phyloP scores from a whole-genome alignment of 2,329 filamentous ascomycete species.

The Pseudogymnoascus sp. region DNA sequence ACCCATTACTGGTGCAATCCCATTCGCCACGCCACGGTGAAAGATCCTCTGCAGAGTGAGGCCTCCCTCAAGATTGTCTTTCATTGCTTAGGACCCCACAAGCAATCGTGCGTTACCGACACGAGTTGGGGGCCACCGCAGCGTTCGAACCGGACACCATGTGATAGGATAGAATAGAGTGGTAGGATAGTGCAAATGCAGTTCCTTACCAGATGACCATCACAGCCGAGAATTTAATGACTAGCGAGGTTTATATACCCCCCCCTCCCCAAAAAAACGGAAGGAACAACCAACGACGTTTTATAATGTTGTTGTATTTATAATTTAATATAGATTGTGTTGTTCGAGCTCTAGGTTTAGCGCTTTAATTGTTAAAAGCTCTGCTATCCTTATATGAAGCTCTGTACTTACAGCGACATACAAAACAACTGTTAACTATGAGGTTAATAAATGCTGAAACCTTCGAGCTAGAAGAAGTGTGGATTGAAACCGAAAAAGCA shows the following conservation, averaged over 20 bases:
- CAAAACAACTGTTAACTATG: too few relatives aligned
- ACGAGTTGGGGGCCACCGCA: constrained; percentile 57
- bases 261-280: neutral
- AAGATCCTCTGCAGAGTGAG: constrained; percentile 65
- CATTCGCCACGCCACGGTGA: constrained; percentile 60
- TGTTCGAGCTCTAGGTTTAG: too few relatives aligned
- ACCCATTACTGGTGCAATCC: constrained; percentile 53
- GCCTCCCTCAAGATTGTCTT: constrained; percentile 61
- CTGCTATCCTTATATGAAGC: too few relatives aligned
- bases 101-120: constrained; percentile 58
- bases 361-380: too few relatives aligned
- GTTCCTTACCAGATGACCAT: constrained; percentile 51
- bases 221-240: constrained; percentile 40
- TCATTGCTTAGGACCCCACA: constrained; percentile 56
- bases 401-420: too few relatives aligned
- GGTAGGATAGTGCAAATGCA: constrained; percentile 42
- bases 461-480: too few relatives aligned
- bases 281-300: neutral
- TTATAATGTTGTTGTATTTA: neutral
- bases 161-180: constrained; percentile 31
- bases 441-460: too few relatives aligned
- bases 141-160: constrained; percentile 61
- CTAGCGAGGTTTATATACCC: constrained; percentile 19
- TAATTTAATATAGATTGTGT: too few relatives aligned
- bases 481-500: too few relatives aligned